Evolutionary conservation across 345 rosid genomes (phyloP), one percentile per base, ranked within the genome.

Genomic region (Gossypium thurberi): DNA sequence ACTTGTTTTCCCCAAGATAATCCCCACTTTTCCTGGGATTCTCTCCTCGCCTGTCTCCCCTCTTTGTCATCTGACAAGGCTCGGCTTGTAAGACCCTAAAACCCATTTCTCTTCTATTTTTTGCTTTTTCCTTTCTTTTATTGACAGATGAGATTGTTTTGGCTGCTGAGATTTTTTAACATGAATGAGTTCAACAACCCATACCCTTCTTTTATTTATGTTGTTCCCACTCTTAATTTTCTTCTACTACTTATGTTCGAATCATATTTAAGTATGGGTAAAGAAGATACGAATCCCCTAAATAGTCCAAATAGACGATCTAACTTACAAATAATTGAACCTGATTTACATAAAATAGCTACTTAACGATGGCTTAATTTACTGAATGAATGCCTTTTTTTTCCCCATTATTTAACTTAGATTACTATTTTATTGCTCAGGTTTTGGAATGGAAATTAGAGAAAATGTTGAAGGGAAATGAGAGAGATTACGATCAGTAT

Each of bases 381-480:
- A 37, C 37, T 62, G 46, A 62, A 62, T 62, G 33, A 26, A 33
- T 33, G 20, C 40, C 40, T 5, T 62, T 15, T 15, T 5, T 17
- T 62, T 0, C 15, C 1, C 51, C 52, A 5, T 43, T 65, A 6
- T 44, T 44, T 44, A 65, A 65, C n/a, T 12, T 65, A 44, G 52
- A 10, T 12, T 44, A 65, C 68, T 33, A 25, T 51, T 59, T 73
- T 20, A 33, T 40, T 52, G n/a, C 3, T 74, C 78, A 81, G 86
- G 84, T 75, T 64, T 37, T 84, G 21, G 84, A 84, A 71, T 79
- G 84, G 87, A 84, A 75, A 77, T 72, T 84, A 61, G 80, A 79
- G 70, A 77, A 81, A 61, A 67, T 81, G 83, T 56, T 75, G 50
- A 63, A 77, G n/a, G 70, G 63, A 59, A 47, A 75, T 28, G 81